Conservation (phyloP, 2,329 filamentous ascomycete genomes). For the Venturia aucupariae region DNA sequence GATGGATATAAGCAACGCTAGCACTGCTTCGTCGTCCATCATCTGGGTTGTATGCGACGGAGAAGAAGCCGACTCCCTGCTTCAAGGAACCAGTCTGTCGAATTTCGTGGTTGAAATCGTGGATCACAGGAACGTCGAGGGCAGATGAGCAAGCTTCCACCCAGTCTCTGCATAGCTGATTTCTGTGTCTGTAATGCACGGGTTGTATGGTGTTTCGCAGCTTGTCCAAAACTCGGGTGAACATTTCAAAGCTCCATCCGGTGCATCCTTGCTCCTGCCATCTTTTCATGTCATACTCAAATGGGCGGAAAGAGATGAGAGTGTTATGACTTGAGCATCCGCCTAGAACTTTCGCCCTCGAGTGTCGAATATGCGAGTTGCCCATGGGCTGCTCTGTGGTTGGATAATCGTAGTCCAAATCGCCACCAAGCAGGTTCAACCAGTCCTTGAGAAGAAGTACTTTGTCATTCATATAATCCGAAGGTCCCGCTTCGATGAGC, state of each 20-base stretch:
- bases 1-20: slow-evolving; percentile 87
- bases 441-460: slow-evolving; percentile 82
- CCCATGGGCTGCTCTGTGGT: slow-evolving; percentile 85
- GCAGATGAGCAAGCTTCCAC: slow-evolving; percentile 69
- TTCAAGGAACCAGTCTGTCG: slow-evolving; percentile 60
- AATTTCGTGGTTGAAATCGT: slow-evolving; percentile 84
- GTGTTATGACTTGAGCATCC: slow-evolving; percentile 94
- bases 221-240: slow-evolving; percentile 73
- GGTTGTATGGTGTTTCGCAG: slow-evolving; percentile 85
- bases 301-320: slow-evolving; percentile 83
- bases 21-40: slow-evolving; percentile 76
- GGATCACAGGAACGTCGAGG: slow-evolving; percentile 69
- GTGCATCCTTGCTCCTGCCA: slow-evolving; percentile 76
- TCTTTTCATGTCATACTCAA: slow-evolving; percentile 76
- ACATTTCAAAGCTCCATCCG: slow-evolving; percentile 79
- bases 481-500: slow-evolving; percentile 80
- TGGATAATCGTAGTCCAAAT: slow-evolving; percentile 85
- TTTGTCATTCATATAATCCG: slow-evolving; percentile 79
- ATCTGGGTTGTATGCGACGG: slow-evolving; percentile 83
- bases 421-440: slow-evolving; percentile 71
- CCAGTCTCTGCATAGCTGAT: slow-evolving; percentile 90
- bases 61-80: slow-evolving; percentile 80
- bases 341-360: slow-evolving; percentile 82
- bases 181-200: slow-evolving; percentile 74
- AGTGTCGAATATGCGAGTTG: slow-evolving; percentile 87